A percentile compares a stretch with the other conserved stretches of the same genome.
phyloP scores from a whole-genome alignment of 2,329 filamentous ascomycete genomes.

The Beauveria sp. region DNA sequence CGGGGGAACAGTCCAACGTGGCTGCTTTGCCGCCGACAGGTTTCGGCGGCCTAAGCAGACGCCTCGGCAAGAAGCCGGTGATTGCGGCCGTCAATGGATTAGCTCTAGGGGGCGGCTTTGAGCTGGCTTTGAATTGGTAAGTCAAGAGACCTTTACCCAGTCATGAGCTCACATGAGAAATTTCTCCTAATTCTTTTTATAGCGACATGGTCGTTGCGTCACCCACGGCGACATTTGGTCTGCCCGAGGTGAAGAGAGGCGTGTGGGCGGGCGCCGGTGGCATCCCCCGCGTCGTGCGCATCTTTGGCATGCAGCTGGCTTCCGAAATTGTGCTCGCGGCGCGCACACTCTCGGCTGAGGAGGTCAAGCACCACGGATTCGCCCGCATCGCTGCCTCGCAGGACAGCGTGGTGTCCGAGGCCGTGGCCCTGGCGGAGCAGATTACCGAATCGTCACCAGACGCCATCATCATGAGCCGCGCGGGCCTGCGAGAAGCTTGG shows the following conservation, averaged over 20 bases:
- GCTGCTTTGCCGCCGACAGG: conserved; percentile 32
- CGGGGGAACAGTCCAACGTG: conserved; percentile 10
- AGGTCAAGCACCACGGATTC: conserved; percentile 27
- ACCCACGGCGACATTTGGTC: conserved; percentile 40
- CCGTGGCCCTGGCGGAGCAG: conserved; percentile 26
- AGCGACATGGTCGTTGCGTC: conserved; percentile 47
- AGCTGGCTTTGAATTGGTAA: conserved; percentile 47
- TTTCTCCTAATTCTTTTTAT: background rate
- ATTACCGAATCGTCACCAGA: conserved; percentile 28
- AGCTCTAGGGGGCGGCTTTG: conserved; percentile 49
- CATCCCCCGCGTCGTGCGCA: conserved; percentile 42
- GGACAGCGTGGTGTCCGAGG: conserved; percentile 28
- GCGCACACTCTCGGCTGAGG: conserved; percentile 34
- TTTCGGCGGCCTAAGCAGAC: conserved; percentile 40
- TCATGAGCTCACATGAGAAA: no score
- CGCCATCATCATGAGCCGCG: conserved; percentile 32
- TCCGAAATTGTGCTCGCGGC: conserved; percentile 43
- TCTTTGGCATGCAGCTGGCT: conserved; percentile 36
- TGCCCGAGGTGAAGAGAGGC: conserved; percentile 48
- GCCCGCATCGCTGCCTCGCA: conserved; percentile 29
- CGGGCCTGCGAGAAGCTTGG: conserved; percentile 30
- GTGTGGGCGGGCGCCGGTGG: conserved; percentile 46
- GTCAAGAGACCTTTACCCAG: conserved; percentile 11
- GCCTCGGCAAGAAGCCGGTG: conserved; percentile 52
- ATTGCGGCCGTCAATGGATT: conserved; percentile 53